Evolutionary conservation across 1,284 basidiomycete species (phyloP).

Genomic region (Rhizoctonia solani): DNA sequence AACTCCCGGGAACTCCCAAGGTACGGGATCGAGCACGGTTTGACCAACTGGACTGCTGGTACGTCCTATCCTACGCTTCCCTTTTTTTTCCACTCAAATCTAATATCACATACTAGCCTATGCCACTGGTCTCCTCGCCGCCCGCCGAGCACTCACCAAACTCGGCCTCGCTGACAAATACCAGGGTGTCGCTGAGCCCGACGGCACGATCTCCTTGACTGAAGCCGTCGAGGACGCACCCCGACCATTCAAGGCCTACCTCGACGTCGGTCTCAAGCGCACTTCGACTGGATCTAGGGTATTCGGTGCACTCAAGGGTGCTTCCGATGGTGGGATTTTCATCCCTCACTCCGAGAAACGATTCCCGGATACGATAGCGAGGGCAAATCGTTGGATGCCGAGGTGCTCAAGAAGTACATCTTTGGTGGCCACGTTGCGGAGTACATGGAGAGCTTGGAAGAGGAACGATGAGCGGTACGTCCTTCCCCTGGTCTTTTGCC

Average conservation of each 20-base stretch:
- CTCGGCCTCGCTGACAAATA: slow-evolving; percentile 99
- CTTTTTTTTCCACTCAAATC: neutral
- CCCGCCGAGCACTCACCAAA: slow-evolving; percentile 93
- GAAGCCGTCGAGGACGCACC: slow-evolving; percentile 93
- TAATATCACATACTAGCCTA: slow-evolving; percentile 63
- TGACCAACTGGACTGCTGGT: slow-evolving; percentile 99
- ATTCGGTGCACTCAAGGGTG: slow-evolving; percentile 99
- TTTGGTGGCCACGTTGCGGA: slow-evolving; percentile 97
- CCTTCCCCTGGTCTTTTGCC: too few species aligned
- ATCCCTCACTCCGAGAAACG: slow-evolving; percentile 98
- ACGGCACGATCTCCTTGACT: slow-evolving; percentile 82
- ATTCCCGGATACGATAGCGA: slow-evolving; percentile 98
- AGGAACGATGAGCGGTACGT: slow-evolving; percentile 95
- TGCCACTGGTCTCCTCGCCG: slow-evolving; percentile 94
- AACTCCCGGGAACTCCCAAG: slow-evolving; percentile 90
- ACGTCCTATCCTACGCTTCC: slow-evolving; percentile 38
- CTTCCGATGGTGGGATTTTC: slow-evolving; percentile 96
- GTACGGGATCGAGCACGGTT: slow-evolving; percentile 98
- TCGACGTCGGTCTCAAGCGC: slow-evolving; percentile 97
- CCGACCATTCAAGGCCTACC: slow-evolving; percentile 97
- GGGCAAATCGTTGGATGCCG: slow-evolving; percentile 90
- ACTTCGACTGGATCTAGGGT: slow-evolving; percentile 98
- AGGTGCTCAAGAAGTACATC: slow-evolving; percentile 97
- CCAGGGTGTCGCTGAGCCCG: slow-evolving; percentile 91
- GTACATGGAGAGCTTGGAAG: slow-evolving; percentile 99